phyloP scores from a whole-genome alignment of 2,329 filamentous ascomycete species.

The Monosporascus sp. region DNA sequence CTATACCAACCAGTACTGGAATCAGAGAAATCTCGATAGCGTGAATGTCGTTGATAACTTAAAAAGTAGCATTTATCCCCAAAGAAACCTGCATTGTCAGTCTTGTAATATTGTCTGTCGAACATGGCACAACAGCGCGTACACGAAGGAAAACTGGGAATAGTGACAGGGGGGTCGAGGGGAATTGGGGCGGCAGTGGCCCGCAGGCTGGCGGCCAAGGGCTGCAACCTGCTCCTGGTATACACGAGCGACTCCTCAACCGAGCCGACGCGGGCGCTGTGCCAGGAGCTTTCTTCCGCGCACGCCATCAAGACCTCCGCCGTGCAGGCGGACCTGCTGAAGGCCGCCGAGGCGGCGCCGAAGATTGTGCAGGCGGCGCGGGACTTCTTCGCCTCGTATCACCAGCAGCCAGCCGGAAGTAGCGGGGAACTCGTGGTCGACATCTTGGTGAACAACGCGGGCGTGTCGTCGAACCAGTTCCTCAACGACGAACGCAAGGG shows the following conservation, averaged over 20 bases:
- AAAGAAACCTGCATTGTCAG: too few species aligned
- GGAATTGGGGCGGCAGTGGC: constrained; percentile 65
- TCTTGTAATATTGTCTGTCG: too few species aligned
- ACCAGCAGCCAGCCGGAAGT: constrained; percentile 52
- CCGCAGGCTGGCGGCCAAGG: constrained; percentile 66
- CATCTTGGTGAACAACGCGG: constrained; percentile 85
- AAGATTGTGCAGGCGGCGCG: constrained; percentile 38
- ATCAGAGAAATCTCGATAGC: too few species aligned
- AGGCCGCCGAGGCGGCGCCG: constrained; percentile 51
- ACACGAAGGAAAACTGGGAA: constrained; percentile 70
- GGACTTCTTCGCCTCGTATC: neutral
- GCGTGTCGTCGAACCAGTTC: constrained; percentile 59
- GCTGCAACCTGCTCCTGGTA: constrained; percentile 63
- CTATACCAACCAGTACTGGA: too few species aligned
- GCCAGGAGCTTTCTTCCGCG: constrained; percentile 46
- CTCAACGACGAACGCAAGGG: constrained; percentile 58
- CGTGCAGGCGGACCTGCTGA: constrained; percentile 68
- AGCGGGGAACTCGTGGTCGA: constrained; percentile 60
- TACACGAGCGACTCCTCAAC: constrained; percentile 50
- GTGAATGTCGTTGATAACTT: too few species aligned
- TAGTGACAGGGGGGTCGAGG: constrained; percentile 74
- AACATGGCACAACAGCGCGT: constrained; percentile 5
- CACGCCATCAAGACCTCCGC: constrained; percentile 56
- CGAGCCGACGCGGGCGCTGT: constrained; percentile 52
- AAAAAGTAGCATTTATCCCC: too few species aligned